A percentile compares a stretch with the other conserved stretches of the same genome.
phyloP scores from a whole-genome alignment of 2,329 filamentous ascomycete genomes.

The Colletotrichum sp. region DNA sequence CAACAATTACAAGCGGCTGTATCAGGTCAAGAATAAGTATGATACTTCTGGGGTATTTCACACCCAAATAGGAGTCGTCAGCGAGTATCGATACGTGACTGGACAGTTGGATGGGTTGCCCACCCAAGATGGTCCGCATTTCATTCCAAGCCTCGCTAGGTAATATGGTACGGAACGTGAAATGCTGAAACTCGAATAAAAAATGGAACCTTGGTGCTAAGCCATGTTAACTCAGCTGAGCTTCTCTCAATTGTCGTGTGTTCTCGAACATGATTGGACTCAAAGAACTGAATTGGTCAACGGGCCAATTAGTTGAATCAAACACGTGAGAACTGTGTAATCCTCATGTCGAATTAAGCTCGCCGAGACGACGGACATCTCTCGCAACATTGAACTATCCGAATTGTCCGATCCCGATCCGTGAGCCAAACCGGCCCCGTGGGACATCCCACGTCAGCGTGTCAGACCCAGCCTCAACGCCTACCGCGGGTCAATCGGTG shows the following conservation, averaged over 20 bases:
- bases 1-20: slow-evolving; percentile 25
- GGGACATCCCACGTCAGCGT: neutral
- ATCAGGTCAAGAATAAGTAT: slow-evolving; percentile 28
- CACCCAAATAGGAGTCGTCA: slow-evolving; percentile 25
- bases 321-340: no score
- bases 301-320: no score
- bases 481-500: neutral
- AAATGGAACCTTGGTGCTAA: neutral
- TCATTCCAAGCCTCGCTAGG: neutral
- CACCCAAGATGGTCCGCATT: neutral
- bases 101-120: neutral
- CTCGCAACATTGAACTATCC: neutral
- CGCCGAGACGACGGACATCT: neutral
- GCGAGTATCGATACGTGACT: slow-evolving; percentile 20
- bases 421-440: neutral
- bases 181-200: no score
- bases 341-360: neutral
- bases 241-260: neutral
- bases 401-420: neutral
- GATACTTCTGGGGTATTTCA: slow-evolving; percentile 32
- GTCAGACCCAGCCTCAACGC: neutral
- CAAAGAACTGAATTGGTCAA: no score
- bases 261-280: neutral
- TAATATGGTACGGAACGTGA: no score
- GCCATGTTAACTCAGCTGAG: neutral